Evolutionary conservation across 164 flowering plant genomes (phyloP).

Genomic region (Saururus chinensis): DNA sequence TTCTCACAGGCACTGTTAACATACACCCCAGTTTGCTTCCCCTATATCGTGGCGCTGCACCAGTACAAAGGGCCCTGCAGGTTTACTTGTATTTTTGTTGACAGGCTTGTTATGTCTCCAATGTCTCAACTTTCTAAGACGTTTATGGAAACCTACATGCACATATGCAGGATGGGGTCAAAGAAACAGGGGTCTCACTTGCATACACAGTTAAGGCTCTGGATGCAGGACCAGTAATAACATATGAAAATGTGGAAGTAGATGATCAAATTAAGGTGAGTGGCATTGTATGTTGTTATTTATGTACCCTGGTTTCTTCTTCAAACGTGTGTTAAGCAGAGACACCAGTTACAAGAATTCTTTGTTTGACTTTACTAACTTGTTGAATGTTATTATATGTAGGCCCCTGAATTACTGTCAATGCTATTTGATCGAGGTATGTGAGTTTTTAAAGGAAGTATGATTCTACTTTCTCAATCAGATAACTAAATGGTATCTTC

Average conservation of each 20-base stretch:
- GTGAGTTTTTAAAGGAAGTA: not conserved
- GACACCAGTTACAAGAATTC: not conserved
- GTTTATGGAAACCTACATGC: not conserved
- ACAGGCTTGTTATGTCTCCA: not conserved
- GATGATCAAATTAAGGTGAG: slow-evolving; percentile 80
- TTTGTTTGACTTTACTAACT: too few species aligned
- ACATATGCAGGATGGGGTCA: slow-evolving; percentile 71
- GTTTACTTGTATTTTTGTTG: slow-evolving; percentile 18
- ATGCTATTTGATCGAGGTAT: slow-evolving; percentile 64
- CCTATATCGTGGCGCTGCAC: slow-evolving; percentile 94
- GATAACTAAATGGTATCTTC: too few species aligned
- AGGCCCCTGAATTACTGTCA: slow-evolving; percentile 87
- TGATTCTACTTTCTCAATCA: too few species aligned
- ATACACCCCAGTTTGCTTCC: slow-evolving; percentile 96
- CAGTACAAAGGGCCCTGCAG: slow-evolving; percentile 97
- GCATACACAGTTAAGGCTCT: slow-evolving; percentile 76
- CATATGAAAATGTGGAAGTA: slow-evolving; percentile 49
- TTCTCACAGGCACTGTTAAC: slow-evolving; percentile 72
- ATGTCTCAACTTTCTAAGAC: not conserved
- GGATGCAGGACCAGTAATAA: slow-evolving; percentile 95
- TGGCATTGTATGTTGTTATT: not conserved
- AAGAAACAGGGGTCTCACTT: slow-evolving; percentile 92
- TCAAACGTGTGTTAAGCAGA: not conserved
- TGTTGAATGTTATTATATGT: slow-evolving; percentile 15
- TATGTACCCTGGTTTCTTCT: not conserved